phyloP scores from a whole-genome alignment of 345 rosid species.

The Geranium rotundifolium region DNA sequence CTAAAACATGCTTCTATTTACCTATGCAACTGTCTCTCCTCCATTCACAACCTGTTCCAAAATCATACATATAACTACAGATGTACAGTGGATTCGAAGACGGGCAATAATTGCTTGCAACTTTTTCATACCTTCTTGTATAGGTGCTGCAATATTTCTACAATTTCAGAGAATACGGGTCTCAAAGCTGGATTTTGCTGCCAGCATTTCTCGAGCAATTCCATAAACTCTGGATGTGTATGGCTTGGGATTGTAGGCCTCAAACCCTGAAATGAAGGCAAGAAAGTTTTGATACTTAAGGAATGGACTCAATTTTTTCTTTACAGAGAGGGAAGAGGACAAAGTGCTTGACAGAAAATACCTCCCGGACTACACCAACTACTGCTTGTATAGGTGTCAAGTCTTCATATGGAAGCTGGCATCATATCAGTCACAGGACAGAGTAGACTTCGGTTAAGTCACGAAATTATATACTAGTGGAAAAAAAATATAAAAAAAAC shows the following conservation, averaged over 20 bases:
- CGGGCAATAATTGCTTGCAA: too few relatives aligned
- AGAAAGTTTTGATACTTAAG: too few relatives aligned
- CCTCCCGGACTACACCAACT: conserved; percentile 47
- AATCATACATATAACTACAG: too few relatives aligned
- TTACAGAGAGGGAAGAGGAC: too few relatives aligned
- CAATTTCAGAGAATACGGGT: conserved; percentile 54
- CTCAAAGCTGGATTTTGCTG: conserved; percentile 42
- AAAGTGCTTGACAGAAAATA: conserved; percentile 5
- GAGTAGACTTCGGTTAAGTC: too few relatives aligned
- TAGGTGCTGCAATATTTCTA: conserved; percentile 27
- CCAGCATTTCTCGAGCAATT: conserved; percentile 57
- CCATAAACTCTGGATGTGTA: conserved; percentile 36
- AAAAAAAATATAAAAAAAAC: not conserved
- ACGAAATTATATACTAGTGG: not conserved
- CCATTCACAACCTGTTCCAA: too few relatives aligned
- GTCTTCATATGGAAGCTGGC: conserved; percentile 40
- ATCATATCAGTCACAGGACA: not conserved
- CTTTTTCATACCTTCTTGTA: conserved; percentile 16
- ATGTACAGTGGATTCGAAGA: too few relatives aligned
- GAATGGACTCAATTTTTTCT: not conserved
- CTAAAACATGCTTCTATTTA: too few relatives aligned
- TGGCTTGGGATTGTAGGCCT: conserved; percentile 43
- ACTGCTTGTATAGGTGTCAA: conserved; percentile 48
- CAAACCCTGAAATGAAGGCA: conserved; percentile 40
- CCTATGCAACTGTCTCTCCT: too few relatives aligned